Evolutionary conservation across 768 basidiomycete genomes (phyloP), one percentile per base, ranked within the genome.

Genomic region (Chalciporus pseudorubinellus): DNA sequence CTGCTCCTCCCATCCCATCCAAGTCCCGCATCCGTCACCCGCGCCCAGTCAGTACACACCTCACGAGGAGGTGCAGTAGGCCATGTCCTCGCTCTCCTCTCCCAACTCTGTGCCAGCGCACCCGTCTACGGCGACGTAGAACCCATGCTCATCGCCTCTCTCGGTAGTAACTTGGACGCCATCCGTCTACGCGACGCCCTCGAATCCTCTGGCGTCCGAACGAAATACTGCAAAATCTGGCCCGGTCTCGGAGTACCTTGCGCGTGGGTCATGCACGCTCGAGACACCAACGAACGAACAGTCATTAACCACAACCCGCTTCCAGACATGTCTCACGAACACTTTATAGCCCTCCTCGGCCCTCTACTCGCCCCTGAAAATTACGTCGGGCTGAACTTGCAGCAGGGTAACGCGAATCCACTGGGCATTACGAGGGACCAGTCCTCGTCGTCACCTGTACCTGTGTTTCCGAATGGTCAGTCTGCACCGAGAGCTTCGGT

Each of bases 271-370:
- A 62, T 93, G 24, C 82, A 89, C 69, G 78, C 87, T 44, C 79
- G 88, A 86, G 61, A 87, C 52, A 77, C 77, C 40, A 77, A 80
- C 61, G 69, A 78, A 9, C 79, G 82, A 36, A 85, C 88, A 12
- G 83, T 91, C 45, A 82, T 92, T 58, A 90, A 93, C 67, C 89
- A 93, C 69, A 92, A 92, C 58, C 89, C 91, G 2, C 75, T 93
- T 8, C 91, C 89, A 0, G 91, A 92, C 56, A 81, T 92, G 55
- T 87, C 88, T 0, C 90, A 92, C 57, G 90, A 92, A 55, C 90
- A 93, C 60, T 92, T 92, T 59, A 83, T 93, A 36, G 79, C 84
- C 3, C 71, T 89, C 41, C 74, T 92, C 1, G 89, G 89, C 0
- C 90, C 90, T n/a, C 66, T 92, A 20, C 79, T 92, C 19, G 87